phyloP scores from a whole-genome alignment of 768 basidiomycete genomes.

The Gymnopilus dilepis region DNA sequence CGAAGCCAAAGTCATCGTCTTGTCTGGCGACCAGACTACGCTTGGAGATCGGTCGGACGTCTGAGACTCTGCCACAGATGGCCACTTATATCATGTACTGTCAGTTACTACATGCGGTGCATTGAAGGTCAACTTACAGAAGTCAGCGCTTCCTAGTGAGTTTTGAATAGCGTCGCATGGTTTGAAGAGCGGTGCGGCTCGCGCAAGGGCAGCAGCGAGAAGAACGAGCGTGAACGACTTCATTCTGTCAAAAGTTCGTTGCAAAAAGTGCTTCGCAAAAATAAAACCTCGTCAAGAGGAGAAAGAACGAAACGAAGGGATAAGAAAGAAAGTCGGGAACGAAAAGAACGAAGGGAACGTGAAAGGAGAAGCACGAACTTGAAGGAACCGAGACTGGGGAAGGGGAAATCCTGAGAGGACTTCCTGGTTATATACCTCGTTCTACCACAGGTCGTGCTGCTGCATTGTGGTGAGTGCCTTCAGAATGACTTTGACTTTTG shows the following conservation, averaged over 20 bases:
- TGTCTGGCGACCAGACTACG: constrained; percentile 25
- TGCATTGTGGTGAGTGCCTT: constrained; percentile 1
- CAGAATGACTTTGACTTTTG: constrained; percentile 3
- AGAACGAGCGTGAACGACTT: constrained; percentile 24
- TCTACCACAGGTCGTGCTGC: not conserved
- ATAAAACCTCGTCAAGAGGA: constrained; percentile 28
- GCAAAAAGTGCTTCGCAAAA: constrained; percentile 6
- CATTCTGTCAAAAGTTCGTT: constrained; percentile 9
- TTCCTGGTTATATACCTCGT: constrained; percentile 12
- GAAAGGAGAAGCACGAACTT: constrained; percentile 20
- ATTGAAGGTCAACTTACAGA: constrained; percentile 5
- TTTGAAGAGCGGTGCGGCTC: constrained; percentile 20
- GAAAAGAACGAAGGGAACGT: constrained; percentile 17
- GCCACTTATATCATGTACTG: not conserved
- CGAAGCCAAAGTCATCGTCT: constrained; percentile 24
- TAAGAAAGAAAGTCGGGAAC: constrained; percentile 11
- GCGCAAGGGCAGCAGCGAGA: constrained; percentile 23
- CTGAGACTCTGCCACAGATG: constrained; percentile 15
- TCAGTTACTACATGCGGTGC: not conserved
- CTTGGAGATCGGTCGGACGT: constrained; percentile 17
- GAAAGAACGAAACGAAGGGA: constrained; percentile 11
- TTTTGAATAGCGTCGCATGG: constrained; percentile 12
- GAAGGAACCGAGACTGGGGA: constrained; percentile 14
- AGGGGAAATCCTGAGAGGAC: not conserved
- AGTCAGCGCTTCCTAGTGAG: constrained; percentile 6